phyloP scores from a whole-genome alignment of 2,329 filamentous ascomycete genomes.

The Venturia effusa region DNA sequence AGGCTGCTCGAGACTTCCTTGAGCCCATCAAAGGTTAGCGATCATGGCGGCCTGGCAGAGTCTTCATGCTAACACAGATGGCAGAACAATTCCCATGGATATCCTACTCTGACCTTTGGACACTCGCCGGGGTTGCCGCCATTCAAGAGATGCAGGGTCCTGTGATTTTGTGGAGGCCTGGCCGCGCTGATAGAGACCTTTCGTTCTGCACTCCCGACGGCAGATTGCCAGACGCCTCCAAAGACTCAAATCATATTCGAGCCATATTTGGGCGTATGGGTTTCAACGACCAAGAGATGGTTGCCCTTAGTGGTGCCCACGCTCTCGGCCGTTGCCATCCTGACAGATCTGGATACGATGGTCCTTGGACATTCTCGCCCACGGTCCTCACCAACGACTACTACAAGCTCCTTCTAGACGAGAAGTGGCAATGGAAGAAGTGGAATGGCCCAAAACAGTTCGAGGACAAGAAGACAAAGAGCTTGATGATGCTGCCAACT shows the following conservation, averaged over 20 bases:
- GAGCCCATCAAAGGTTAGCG: constrained; percentile 70
- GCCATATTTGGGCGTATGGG: constrained; percentile 95
- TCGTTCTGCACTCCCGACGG: constrained; percentile 87
- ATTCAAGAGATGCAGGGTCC: constrained; percentile 95
- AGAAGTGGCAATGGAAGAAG: constrained; percentile 89
- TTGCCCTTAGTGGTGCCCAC: constrained; percentile 77
- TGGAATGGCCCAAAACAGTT: constrained; percentile 89
- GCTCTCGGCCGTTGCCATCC: constrained; percentile 83
- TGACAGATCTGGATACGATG: constrained; percentile 77
- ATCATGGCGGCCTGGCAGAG: constrained; percentile 18
- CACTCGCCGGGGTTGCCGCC: constrained; percentile 70
- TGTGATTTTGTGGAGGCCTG: constrained; percentile 76
- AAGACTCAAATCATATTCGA: constrained; percentile 73
- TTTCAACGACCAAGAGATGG: constrained; percentile 94
- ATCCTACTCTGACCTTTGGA: constrained; percentile 93
- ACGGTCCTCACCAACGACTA: constrained; percentile 92
- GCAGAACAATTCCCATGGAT: constrained; percentile 85
- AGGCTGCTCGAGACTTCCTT: constrained; percentile 80
- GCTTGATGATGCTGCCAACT: constrained; percentile 93
- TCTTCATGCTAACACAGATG: background rate
- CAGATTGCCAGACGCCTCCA: constrained; percentile 70
- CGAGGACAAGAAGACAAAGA: constrained; percentile 78
- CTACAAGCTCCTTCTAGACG: constrained; percentile 74
- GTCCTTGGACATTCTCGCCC: constrained; percentile 86
- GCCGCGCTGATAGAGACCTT: constrained; percentile 68